A percentile compares a stretch with the other conserved stretches of the same genome.
Conservation (phyloP, 345 rosid species). For the Psidium guajava region DNA sequence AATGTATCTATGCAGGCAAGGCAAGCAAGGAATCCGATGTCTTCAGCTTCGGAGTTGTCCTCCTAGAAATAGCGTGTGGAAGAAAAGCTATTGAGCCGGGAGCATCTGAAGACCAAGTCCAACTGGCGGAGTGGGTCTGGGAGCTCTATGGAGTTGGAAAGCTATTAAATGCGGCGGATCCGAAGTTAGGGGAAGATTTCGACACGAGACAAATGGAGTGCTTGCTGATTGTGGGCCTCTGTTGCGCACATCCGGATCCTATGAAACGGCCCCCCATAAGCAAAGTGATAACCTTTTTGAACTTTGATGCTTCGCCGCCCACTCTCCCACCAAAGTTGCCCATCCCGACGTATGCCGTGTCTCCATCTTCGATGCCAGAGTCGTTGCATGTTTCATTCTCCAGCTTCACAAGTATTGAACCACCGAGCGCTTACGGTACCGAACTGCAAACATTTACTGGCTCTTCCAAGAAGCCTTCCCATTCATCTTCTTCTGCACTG, state of each 20-base stretch:
- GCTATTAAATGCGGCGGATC: neutral
- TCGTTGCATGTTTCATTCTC: neutral
- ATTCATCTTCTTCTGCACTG: neutral
- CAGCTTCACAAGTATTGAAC: neutral
- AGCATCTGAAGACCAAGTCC: neutral
- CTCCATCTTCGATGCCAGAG: neutral
- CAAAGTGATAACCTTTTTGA: neutral
- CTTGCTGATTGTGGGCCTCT: neutral
- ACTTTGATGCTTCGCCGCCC: neutral
- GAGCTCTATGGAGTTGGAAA: neutral
- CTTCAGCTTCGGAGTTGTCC: neutral
- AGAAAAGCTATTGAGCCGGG: neutral
- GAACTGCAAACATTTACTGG: neutral
- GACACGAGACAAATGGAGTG: neutral
- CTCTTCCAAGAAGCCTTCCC: neutral
- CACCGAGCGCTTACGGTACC: neutral
- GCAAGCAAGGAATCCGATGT: neutral
- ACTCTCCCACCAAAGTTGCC: conserved; percentile 3
- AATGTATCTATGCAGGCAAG: neutral
- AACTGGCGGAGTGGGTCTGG: neutral
- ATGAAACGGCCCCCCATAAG: conserved; percentile 4
- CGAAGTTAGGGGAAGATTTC: neutral
- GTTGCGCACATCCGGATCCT: neutral
- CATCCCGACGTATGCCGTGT: neutral
- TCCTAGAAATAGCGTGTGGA: neutral